Percentiles rank a stretch among this genome's conserved stretches.
Evolutionary conservation across 1,284 basidiomycete genomes (phyloP).

Genomic region (Bjerkandera adusta): DNA sequence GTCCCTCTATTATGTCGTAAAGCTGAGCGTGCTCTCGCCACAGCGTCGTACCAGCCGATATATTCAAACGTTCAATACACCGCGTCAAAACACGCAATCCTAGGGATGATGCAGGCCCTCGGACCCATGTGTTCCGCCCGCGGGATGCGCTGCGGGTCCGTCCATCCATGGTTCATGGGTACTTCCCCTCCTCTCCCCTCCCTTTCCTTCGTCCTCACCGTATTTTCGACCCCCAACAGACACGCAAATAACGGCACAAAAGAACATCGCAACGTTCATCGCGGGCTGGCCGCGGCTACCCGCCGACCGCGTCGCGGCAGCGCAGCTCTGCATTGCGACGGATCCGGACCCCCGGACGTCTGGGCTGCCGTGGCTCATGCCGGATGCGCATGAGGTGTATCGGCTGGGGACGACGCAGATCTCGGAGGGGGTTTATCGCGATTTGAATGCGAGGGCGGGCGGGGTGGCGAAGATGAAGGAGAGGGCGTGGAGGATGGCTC

Average conservation of each 20-base stretch:
- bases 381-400: constrained; percentile 6
- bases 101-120: constrained; percentile 54
- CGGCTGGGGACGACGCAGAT: constrained; percentile 6
- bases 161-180: constrained; percentile 41
- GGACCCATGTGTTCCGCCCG: constrained; percentile 32
- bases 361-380: constrained; percentile 12
- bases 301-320: constrained; percentile 47
- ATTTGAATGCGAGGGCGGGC: constrained; percentile 2
- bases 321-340: constrained; percentile 51
- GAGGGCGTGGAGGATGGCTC: too few species aligned
- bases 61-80: constrained; percentile 45
- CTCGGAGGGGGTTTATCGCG: constrained; percentile 6
- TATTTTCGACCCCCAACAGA: background rate
- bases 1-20: too few species aligned
- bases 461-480: background rate
- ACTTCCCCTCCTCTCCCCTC: constrained; percentile 5
- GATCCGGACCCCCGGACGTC: constrained; percentile 37
- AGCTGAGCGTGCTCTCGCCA: background rate
- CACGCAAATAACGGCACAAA: constrained; percentile 20
- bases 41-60: constrained; percentile 51
- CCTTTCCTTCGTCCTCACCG: background rate
- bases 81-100: constrained; percentile 50
- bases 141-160: constrained; percentile 45
- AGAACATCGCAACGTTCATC: constrained; percentile 35
- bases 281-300: constrained; percentile 52